phyloP scores from a whole-genome alignment of 2,329 filamentous ascomycete species.

The Fusarium sp. region DNA sequence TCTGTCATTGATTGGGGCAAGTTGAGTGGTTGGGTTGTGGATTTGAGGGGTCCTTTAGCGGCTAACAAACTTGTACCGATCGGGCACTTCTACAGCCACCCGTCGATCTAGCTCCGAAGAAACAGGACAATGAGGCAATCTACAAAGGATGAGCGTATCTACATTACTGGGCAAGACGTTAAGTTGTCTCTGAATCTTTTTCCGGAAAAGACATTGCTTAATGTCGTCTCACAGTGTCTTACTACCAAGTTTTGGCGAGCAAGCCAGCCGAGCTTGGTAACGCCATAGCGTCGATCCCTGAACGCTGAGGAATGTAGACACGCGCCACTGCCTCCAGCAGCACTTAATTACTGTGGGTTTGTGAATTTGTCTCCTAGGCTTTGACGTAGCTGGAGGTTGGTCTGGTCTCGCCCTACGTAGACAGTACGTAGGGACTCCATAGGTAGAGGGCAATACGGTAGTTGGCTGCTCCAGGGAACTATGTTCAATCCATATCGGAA shows the following conservation, averaged over 20 bases:
- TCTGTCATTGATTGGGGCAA: conserved; percentile 25
- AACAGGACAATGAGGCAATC: conserved; percentile 1
- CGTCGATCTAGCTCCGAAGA: conserved; percentile 11
- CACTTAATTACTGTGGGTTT: conserved; percentile 14
- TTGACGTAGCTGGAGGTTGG: conserved; percentile 36
- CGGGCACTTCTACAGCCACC: conserved; percentile 33
- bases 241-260: conserved; percentile 7
- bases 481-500: conserved; percentile 13
- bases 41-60: conserved; percentile 34
- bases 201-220: conserved; percentile 32
- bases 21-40: conserved; percentile 10
- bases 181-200: conserved; percentile 26
- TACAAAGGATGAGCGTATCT: conserved; percentile 25
- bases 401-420: conserved; percentile 10
- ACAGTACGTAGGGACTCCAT: background rate
- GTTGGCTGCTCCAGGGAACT: conserved; percentile 2
- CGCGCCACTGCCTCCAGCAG: conserved; percentile 33
- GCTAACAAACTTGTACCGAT: conserved; percentile 30
- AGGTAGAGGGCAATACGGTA: conserved; percentile 27
- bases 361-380: background rate
- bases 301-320: conserved; percentile 33
- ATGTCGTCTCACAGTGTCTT: conserved; percentile 34
- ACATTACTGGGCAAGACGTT: conserved; percentile 29
- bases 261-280: conserved; percentile 43
- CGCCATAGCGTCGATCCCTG: conserved; percentile 38